phyloP scores from a whole-genome alignment of 2,329 filamentous ascomycete genomes.

The Epichloe hybrida region DNA sequence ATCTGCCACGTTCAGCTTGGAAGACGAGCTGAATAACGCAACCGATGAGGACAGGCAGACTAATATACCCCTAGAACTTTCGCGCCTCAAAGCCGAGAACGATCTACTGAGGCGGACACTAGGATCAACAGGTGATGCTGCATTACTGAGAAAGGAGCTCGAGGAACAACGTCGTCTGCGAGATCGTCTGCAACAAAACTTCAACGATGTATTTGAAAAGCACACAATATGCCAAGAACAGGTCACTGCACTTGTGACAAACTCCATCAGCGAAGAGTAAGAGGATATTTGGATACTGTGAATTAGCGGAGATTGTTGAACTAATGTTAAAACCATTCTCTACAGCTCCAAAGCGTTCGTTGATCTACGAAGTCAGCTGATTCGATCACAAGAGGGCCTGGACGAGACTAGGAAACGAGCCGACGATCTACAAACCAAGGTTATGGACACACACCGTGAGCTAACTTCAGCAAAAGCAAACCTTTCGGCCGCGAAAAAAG shows the following conservation, averaged over 20 bases:
- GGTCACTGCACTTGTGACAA: constrained; percentile 38
- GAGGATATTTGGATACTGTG: constrained; percentile 19
- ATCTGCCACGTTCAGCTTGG: constrained; percentile 30
- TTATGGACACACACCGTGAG: constrained; percentile 42
- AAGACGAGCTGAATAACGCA: constrained; percentile 45
- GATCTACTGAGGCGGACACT: constrained; percentile 41
- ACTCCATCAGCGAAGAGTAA: constrained; percentile 42
- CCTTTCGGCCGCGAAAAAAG: constrained; percentile 39
- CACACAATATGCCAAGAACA: constrained; percentile 44
- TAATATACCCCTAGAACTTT: constrained; percentile 37
- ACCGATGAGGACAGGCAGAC: constrained; percentile 23
- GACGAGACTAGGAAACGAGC: constrained; percentile 29
- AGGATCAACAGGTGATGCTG: constrained; percentile 39
- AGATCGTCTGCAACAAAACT: constrained; percentile 38
- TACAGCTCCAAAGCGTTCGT: constrained; percentile 40
- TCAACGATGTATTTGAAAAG: constrained; percentile 45
- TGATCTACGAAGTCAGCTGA: constrained; percentile 35
- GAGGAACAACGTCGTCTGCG: constrained; percentile 38
- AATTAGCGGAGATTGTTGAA: not conserved
- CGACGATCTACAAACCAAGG: constrained; percentile 31
- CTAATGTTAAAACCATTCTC: constrained; percentile 22
- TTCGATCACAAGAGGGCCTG: constrained; percentile 32
- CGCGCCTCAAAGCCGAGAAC: constrained; percentile 49
- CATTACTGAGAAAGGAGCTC: constrained; percentile 39
- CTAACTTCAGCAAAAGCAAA: constrained; percentile 38